A percentile compares a stretch with the other conserved stretches of the same genome.
phyloP scores from a whole-genome alignment of 768 basidiomycete genomes.

The Tephrocybe rancida region DNA sequence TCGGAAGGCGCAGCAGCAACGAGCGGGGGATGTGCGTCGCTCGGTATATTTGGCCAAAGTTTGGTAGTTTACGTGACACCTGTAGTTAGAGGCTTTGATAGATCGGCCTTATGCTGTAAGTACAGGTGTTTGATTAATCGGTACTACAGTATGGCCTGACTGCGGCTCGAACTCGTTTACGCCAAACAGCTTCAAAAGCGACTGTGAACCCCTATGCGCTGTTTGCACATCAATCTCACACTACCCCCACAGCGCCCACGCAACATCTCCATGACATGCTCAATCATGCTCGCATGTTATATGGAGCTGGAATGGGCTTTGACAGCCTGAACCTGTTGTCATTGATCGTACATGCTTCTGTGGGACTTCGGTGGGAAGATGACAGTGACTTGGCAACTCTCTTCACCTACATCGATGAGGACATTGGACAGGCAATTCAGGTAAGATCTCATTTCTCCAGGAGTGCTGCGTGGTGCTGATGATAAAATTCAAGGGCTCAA shows the following conservation, averaged over 20 bases:
- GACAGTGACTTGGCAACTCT: constrained; percentile 59
- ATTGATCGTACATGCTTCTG: constrained; percentile 59
- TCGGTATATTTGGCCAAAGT: no score
- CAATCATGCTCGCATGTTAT: constrained; percentile 65
- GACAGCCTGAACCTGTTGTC: constrained; percentile 59
- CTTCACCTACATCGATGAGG: constrained; percentile 70
- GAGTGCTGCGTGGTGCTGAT: constrained; percentile 2
- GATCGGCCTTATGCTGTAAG: no score
- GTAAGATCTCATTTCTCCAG: constrained; percentile 28
- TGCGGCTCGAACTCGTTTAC: constrained; percentile 64
- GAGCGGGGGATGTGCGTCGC: no score
- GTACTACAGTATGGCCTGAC: no score
- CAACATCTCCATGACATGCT: constrained; percentile 54
- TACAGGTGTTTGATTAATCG: no score
- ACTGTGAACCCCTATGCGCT: constrained; percentile 42
- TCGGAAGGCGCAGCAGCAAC: no score
- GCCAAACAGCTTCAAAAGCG: constrained; percentile 46
- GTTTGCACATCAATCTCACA: constrained; percentile 47
- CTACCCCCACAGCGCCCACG: constrained; percentile 46
- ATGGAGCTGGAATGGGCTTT: constrained; percentile 80
- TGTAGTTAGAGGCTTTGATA: no score
- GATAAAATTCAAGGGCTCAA: constrained; percentile 58
- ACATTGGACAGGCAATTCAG: constrained; percentile 82
- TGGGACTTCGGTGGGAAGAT: constrained; percentile 64
- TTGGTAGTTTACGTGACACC: no score